Conservation (phyloP, 2,329 filamentous ascomycete species). For the Talaromyces atroroseus region DNA sequence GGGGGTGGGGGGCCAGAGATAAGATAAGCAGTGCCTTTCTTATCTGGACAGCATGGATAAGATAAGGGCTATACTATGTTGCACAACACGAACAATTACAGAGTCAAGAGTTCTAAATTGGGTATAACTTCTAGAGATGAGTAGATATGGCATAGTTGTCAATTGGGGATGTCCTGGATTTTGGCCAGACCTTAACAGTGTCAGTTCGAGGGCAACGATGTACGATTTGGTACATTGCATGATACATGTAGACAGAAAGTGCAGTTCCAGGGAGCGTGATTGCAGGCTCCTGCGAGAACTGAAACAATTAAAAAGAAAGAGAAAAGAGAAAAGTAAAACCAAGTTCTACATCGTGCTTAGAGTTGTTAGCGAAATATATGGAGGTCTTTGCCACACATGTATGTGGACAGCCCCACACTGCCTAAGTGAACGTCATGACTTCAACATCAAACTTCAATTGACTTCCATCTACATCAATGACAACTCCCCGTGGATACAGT, state of each 20-base stretch:
- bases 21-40: background rate
- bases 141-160: no score
- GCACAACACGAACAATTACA: no score
- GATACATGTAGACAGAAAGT: no score
- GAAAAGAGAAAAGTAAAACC: background rate
- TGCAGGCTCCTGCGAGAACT: background rate
- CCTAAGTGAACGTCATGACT: conserved; percentile 6
- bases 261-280: no score
- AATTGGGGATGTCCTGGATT: no score
- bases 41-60: background rate
- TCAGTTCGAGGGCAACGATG: no score
- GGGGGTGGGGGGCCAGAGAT: conserved; percentile 9
- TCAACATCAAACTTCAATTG: background rate
- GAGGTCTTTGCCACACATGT: background rate
- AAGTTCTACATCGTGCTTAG: background rate
- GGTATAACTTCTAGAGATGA: no score
- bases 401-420: background rate
- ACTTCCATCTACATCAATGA: background rate
- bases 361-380: background rate
- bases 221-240: no score
- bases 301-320: background rate
- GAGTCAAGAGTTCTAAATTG: no score
- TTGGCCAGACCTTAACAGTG: no score
- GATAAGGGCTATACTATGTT: background rate
- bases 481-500: background rate